phyloP scores from a whole-genome alignment of 2,329 filamentous ascomycete species.

The Paecilomyces formosus region DNA sequence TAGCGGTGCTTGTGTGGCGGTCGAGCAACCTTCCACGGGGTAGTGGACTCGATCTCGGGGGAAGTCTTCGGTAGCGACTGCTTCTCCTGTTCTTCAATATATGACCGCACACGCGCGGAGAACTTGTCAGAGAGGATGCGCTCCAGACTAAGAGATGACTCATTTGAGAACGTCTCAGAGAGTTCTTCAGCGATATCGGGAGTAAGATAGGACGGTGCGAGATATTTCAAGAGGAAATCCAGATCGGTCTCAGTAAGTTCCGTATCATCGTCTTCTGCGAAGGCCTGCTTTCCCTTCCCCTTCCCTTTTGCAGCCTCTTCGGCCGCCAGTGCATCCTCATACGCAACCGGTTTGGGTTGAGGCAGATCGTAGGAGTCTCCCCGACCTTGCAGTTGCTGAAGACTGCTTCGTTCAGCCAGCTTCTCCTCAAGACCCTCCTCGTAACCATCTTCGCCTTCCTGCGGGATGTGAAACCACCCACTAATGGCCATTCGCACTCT shows the following conservation, averaged over 20 bases:
- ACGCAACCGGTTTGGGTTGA: conserved; percentile 50
- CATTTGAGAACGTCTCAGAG: conserved; percentile 68
- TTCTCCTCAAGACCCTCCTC: conserved; percentile 82
- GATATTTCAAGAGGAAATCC: conserved; percentile 83
- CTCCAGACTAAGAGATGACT: conserved; percentile 75
- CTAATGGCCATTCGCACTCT: conserved; percentile 90
- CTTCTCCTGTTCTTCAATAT: conserved; percentile 61
- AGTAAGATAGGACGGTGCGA: conserved; percentile 82
- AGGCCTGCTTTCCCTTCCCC: conserved; percentile 29
- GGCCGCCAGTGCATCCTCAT: conserved; percentile 32
- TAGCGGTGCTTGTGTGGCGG: conserved; percentile 96
- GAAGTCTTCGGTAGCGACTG: conserved; percentile 37
- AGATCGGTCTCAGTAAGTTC: conserved; percentile 71
- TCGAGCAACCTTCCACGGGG: conserved; percentile 65
- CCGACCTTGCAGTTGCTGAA: conserved; percentile 88
- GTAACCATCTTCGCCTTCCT: conserved; percentile 87
- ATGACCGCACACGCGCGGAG: conserved; percentile 59
- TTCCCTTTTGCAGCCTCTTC: conserved; percentile 23
- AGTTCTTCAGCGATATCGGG: conserved; percentile 85
- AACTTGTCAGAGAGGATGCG: conserved; percentile 75
- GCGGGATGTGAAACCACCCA: conserved; percentile 98
- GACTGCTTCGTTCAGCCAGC: conserved; percentile 78
- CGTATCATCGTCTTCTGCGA: conserved; percentile 46
- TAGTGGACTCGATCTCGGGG: conserved; percentile 50
- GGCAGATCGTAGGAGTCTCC: conserved; percentile 84